Evolutionary conservation across 305 asterid genomes (phyloP), one percentile per base, ranked within the genome.

Genomic region (Plantago coronopus): DNA sequence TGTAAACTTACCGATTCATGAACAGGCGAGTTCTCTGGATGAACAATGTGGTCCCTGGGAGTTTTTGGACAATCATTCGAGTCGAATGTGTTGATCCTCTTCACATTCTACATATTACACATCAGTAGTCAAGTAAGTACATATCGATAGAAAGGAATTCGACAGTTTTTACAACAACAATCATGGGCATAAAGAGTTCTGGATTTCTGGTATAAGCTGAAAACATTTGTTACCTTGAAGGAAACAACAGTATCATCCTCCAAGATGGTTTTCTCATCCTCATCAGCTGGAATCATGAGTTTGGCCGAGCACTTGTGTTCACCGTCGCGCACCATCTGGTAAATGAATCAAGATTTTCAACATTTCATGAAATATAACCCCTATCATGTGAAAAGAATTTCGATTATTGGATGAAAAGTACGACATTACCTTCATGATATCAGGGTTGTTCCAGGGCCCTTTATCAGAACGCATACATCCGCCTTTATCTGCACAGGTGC

Each of bases 361-460:
- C 15, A 47, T 51, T 70, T 22, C 62, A 62, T 13, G 5, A 42
- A 22, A 23, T 27, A 27, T 27, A 27, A 27, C 5, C 4, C 31
- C 5, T 27, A 27, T 27, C 31, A 27, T 27, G 34, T 11, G 6
- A 34, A 57, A 17, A 5, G 14, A 57, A 7, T 22, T n/a, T n/a
- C n/a, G n/a, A n/a, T n/a, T 45, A 22, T 11, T 38, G 43, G 40
- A 65, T 12, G 25, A 23, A 20, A 18, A 5, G 19, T 21, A 27
- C 55, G 60, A 66, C 48, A 58, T 54, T 57, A 90, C 97, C 99
- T 90, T 94, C 91, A 94, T 84, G 59, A 84, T 80, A 4, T 88
- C 96, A 21, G 85, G 69, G 63, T 94, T 93, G 48, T 94, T 85
- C 99, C 99, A 94, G 48, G 99, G 97, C 22, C 97, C 99, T 79